These are phyloP conservation scores for Reutealis trisperma DNA, from an alignment of 345 rosid genomes.

Conservation along the genomic window DNA sequence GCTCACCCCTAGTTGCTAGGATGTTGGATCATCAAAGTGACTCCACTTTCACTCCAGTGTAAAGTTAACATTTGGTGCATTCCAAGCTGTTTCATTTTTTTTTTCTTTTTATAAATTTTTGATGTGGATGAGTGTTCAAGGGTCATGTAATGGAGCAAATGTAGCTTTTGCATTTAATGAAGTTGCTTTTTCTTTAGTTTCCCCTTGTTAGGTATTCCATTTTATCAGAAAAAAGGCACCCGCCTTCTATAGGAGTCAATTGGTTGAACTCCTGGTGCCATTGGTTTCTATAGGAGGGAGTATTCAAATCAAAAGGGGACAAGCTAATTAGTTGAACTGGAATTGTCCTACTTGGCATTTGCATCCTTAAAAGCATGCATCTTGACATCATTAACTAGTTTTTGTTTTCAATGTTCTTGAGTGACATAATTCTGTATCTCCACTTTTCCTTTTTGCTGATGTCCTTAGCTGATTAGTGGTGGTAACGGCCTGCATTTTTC, in stretches of 20 bases:
- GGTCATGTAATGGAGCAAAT: background rate
- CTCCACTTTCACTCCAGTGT: background rate
- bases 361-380: background rate
- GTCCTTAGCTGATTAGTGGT: background rate
- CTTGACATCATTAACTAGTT: background rate
- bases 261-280: too few species aligned
- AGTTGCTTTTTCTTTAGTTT: background rate
- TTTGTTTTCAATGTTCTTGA: background rate
- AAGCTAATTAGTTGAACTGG: too few species aligned
- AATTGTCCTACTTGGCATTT: too few species aligned
- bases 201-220: background rate
- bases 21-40: background rate
- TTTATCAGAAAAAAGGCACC: too few species aligned
- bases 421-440: background rate
- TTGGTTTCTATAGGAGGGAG: too few species aligned
- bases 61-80: background rate
- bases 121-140: background rate
- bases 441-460: background rate
- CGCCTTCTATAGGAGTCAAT: too few species aligned
- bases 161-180: background rate
- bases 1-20: too few species aligned
- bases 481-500: slow-evolving; percentile 3
- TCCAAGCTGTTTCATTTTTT: background rate
- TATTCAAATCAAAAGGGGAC: too few species aligned
- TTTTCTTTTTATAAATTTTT: too few species aligned